A percentile compares a stretch with the other conserved stretches of the same genome.
phyloP scores from a whole-genome alignment of 139 green algal species.

The Gonium pectorale region DNA sequence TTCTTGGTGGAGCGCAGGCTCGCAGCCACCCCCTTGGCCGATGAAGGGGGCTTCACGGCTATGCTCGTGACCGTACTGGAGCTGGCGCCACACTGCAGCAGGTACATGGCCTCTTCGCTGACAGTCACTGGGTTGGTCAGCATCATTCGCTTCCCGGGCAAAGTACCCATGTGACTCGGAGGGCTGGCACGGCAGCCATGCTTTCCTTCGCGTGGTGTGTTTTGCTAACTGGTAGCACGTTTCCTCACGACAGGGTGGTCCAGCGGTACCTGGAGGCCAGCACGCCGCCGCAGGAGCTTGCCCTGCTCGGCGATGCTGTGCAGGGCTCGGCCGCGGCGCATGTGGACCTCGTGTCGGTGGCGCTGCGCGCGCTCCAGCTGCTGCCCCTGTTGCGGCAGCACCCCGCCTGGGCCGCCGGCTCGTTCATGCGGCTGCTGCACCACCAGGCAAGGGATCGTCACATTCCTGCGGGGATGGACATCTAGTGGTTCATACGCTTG shows the following conservation, averaged over 20 bases:
- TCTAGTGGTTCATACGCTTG: too few relatives aligned
- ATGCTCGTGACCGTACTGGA: constrained; percentile 52
- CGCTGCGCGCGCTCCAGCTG: constrained; percentile 68
- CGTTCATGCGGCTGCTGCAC: constrained; percentile 69
- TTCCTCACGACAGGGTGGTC: constrained; percentile 62
- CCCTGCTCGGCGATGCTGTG: not conserved
- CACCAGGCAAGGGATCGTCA: not conserved
- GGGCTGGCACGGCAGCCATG: too few relatives aligned
- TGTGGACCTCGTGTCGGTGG: constrained; percentile 58
- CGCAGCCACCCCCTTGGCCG: not conserved
- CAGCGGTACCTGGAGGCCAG: constrained; percentile 52
- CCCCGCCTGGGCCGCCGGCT: constrained; percentile 40
- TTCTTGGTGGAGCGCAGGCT: constrained; percentile 36
- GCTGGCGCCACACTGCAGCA: constrained; percentile 42
- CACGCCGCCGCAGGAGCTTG: constrained; percentile 43
- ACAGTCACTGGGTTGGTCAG: too few relatives aligned
- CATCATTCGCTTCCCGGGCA: too few relatives aligned
- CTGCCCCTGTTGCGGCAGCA: constrained; percentile 49
- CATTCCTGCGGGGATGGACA: too few relatives aligned
- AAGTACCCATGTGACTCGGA: too few relatives aligned
- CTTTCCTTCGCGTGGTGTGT: too few relatives aligned
- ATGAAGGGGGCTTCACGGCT: constrained; percentile 9
- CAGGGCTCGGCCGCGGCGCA: not conserved
- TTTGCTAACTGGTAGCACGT: too few relatives aligned
- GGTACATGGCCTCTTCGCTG: constrained; percentile 5